Base-by-base conservation (phyloP, 257 asterid genomes). In the Solanum pinnatisectum region DNA sequence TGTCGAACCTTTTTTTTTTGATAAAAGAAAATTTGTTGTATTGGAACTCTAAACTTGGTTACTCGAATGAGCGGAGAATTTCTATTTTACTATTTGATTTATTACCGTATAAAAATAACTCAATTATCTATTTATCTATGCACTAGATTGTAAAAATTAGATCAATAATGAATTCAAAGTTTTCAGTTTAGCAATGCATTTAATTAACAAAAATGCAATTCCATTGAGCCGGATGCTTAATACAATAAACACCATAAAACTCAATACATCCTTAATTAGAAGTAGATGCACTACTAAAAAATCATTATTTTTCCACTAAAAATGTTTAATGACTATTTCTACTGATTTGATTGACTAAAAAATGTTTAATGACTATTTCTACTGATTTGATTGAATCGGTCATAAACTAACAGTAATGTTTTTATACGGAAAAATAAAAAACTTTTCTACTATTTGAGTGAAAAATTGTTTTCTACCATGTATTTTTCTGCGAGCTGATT, bases 371-470 rank as follows among this genome's bases (percentile, higher is more conserved):
- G 1, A 4, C 12, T 60, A 23, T 60, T 10, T 60, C 1, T 7
- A 23, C 6, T 60, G 27, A 60, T 10, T 22, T 60, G 27, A 23
- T 60, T 60, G 13, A 22, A 23, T 60, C 70, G 6, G 3, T 60
- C 13, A 10, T 4, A 22, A 22, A 22, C 20, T 20, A 14, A 15
- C 22, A 9, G 0, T 22, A 60, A 9, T 23, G 0, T 10, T 23
- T 60, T 60, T 4, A 22, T 60, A 3, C 1, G 13, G 0, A 60
- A 60, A 22, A 60, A 60, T 0, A 22, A 60, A 0, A 0, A 60
- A 60, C 0, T 60, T 8, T 23, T 60, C 2, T 9, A 4, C 0
- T 10, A 60, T 60, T 60, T 22, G 0, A 60, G 5, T 8, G 68
- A 23, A 23, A 23, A 23, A 22, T 9, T 0, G 1, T 23, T 60